These are phyloP conservation scores for Wickerhamomyces hampshirensis DNA, from an alignment of 805 yeast species.

Conservation along the genomic window DNA sequence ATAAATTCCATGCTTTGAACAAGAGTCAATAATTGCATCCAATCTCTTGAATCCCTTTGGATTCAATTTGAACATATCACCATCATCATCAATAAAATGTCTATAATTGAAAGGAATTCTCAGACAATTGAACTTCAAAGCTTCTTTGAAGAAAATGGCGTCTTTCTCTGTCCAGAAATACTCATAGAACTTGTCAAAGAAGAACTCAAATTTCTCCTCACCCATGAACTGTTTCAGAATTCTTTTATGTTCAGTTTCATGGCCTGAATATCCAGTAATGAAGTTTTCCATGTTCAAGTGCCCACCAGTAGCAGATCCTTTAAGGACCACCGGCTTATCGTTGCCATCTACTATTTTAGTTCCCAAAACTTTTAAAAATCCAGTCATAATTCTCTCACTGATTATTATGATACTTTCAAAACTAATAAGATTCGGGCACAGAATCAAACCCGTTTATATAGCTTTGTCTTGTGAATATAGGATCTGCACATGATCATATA, in stretches of 20 bases:
- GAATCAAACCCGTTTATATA: too few relatives aligned
- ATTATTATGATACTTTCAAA: not conserved
- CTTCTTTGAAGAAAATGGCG: constrained; percentile 38
- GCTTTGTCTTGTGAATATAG: too few relatives aligned
- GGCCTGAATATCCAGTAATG: constrained; percentile 52
- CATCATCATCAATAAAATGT: constrained; percentile 43
- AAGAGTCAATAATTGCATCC: constrained; percentile 38
- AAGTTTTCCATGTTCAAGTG: constrained; percentile 53
- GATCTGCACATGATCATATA: too few relatives aligned
- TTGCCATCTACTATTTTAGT: constrained; percentile 42
- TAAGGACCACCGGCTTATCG: constrained; percentile 36
- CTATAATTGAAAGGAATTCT: constrained; percentile 50
- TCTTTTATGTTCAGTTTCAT: constrained; percentile 45
- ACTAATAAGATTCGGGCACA: not conserved
- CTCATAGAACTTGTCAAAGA: constrained; percentile 47
- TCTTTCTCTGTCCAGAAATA: constrained; percentile 50
- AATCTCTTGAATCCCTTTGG: constrained; percentile 40
- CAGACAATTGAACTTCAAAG: constrained; percentile 39
- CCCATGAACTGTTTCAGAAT: constrained; percentile 38
- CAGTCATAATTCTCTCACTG: constrained; percentile 7
- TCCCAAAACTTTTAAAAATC: constrained; percentile 37
- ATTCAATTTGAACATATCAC: constrained; percentile 37
- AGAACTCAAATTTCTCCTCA: constrained; percentile 41
- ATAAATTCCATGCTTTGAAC: constrained; percentile 43
- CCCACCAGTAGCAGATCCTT: constrained; percentile 47